Evolutionary conservation across 192 early-diverging fungal genomes (phyloP), one percentile per base, ranked within the genome.

Genomic region (Coemansia reversa): DNA sequence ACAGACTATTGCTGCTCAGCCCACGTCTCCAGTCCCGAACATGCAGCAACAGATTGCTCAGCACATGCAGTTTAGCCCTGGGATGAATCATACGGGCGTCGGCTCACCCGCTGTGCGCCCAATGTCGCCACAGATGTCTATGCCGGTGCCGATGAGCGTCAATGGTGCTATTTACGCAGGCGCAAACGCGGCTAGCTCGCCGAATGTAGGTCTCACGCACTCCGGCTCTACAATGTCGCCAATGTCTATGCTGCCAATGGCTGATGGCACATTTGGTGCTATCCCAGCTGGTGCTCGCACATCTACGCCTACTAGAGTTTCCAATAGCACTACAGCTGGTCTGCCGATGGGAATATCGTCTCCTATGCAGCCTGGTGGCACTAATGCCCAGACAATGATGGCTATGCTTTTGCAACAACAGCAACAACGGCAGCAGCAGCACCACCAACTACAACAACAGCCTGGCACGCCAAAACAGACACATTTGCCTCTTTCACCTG

Each of bases 371-470:
- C 27, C 71, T 5, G 76, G 4, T 9, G 35, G 67, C 28, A 39
- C 64, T 5, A 74, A 53, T 47, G 77, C 77, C 0, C 77, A 79
- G 22, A 45, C 72, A 12, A 79, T 79, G 77, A 79, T 79, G 72
- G 42, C 72, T 16, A 74, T 74, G 72, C 60, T 79, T 5, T 25
- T 79, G 49, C 76, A 79, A 29, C 76, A 79, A 8, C 70, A 77
- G 59, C 71, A 67, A 48, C 63, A 64, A 28, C 63, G 67, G 62
- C 66, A 65, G 16, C 63, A 51, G 24, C 69, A 67, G 55, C 70
- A 79, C 16, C 67, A 69, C 24, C 62, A 63, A 9, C 57, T 52
- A 30, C 52, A 54, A 55, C 62, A 69, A 35, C 63, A 60, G 33
- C 64, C 57, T 4, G 50, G 59, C 16, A 65, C 67, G 27, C 70